Percentiles rank a stretch among this genome's conserved stretches.
These are phyloP conservation scores for Lactarius akahatsu DNA, from an alignment of 768 basidiomycete species.

Conservation along the genomic window DNA sequence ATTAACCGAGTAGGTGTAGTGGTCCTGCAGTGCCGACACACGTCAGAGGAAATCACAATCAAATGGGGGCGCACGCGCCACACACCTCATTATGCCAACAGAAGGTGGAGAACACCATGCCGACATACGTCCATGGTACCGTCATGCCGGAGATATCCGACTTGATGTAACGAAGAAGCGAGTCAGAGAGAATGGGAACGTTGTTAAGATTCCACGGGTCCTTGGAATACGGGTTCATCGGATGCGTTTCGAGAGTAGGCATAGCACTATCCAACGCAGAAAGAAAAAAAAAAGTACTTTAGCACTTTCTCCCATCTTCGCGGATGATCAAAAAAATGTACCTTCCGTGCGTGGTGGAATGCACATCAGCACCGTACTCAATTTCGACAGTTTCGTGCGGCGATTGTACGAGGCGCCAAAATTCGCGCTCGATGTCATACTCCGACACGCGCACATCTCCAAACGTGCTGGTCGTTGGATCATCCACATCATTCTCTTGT, in stretches of 20 bases:
- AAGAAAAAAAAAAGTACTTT: slow-evolving; percentile 8
- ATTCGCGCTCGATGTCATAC: slow-evolving; percentile 90
- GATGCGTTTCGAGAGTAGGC: slow-evolving; percentile 94
- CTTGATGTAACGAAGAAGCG: slow-evolving; percentile 94
- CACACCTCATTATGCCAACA: slow-evolving; percentile 98
- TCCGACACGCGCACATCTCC: slow-evolving; percentile 75
- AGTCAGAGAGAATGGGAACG: slow-evolving; percentile 89
- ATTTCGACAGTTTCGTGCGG: slow-evolving; percentile 91
- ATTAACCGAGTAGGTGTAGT: slow-evolving; percentile 96
- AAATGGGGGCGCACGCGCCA: neutral
- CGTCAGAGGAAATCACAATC: slow-evolving; percentile 18
- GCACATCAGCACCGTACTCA: slow-evolving; percentile 99
- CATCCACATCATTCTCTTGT: slow-evolving; percentile 25
- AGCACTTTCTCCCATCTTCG: slow-evolving; percentile 7
- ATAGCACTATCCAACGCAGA: slow-evolving; percentile 62
- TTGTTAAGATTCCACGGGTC: slow-evolving; percentile 99
- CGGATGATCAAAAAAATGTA: slow-evolving; percentile 39
- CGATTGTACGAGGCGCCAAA: slow-evolving; percentile 94
- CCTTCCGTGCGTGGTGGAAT: slow-evolving; percentile 97
- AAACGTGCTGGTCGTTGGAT: slow-evolving; percentile 54
- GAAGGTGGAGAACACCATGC: slow-evolving; percentile 98
- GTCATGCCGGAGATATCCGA: slow-evolving; percentile 99
- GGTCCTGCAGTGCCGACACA: slow-evolving; percentile 58
- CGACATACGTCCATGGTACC: slow-evolving; percentile 98
- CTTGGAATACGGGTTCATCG: slow-evolving; percentile 78